Percentiles rank a stretch among this genome's conserved stretches.
phyloP scores from a whole-genome alignment of 345 rosid species.

The Laguncularia racemosa region DNA sequence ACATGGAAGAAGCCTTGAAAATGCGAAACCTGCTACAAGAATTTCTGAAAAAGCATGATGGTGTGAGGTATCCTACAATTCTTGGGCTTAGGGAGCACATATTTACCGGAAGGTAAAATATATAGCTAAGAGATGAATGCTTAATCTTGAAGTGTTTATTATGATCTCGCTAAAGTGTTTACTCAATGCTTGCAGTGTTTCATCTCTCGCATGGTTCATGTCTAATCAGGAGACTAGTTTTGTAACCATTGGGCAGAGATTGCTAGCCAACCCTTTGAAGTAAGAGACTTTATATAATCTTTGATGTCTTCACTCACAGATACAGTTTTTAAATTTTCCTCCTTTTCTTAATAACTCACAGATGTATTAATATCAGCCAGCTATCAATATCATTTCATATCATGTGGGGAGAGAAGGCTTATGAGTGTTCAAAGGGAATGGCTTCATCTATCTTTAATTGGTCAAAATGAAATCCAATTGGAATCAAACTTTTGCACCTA shows the following conservation, averaged over 20 bases:
- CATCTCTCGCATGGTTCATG: constrained; percentile 91
- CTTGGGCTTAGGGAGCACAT: constrained; percentile 80
- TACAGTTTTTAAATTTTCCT: not conserved
- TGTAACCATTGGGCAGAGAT: constrained; percentile 74
- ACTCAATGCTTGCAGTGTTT: constrained; percentile 45
- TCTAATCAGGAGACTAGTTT: constrained; percentile 83
- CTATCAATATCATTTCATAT: too few species aligned
- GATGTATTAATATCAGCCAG: too few species aligned
- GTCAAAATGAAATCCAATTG: too few species aligned
- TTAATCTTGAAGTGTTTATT: constrained; percentile 2
- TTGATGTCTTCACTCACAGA: not conserved
- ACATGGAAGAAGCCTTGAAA: constrained; percentile 82
- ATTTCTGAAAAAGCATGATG: constrained; percentile 60
- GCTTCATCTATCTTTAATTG: too few species aligned
- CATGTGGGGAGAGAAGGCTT: too few species aligned
- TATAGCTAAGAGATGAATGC: not conserved
- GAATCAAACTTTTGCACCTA: too few species aligned
- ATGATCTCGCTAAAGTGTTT: not conserved
- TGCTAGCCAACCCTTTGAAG: constrained; percentile 75
- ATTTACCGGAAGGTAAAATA: constrained; percentile 62
- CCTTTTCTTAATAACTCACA: not conserved
- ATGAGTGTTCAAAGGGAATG: too few species aligned
- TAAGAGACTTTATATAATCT: not conserved
- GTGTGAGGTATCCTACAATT: constrained; percentile 62
- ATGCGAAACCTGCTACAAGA: constrained; percentile 81